Evolutionary conservation across 2,329 filamentous ascomycete species (phyloP).

Genomic region (Teratosphaeria gauchensis): DNA sequence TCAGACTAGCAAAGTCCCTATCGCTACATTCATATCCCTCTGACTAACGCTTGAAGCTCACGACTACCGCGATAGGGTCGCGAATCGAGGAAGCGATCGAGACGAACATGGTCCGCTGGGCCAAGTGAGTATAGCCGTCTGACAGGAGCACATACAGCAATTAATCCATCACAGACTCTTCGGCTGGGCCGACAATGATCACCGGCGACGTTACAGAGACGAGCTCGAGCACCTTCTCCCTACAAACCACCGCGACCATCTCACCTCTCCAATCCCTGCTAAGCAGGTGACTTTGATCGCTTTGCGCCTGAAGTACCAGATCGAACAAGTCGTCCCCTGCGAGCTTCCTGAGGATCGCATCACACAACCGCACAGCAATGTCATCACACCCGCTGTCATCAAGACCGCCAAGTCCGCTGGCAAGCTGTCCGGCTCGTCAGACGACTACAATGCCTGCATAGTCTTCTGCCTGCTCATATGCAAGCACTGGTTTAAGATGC

Average conservation of each 20-base stretch:
- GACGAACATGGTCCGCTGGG: conserved; percentile 12
- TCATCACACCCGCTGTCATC: conserved; percentile 75
- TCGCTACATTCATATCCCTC: too few relatives aligned
- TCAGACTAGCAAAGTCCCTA: too few relatives aligned
- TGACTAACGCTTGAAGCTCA: neutral
- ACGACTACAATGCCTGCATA: conserved; percentile 65
- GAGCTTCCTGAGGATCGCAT: conserved; percentile 71
- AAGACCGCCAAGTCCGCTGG: conserved; percentile 74
- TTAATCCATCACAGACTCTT: conserved; percentile 7
- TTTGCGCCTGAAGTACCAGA: conserved; percentile 78
- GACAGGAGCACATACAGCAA: neutral
- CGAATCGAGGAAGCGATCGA: conserved; percentile 1
- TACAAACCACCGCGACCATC: conserved; percentile 44
- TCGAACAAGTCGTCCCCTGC: conserved; percentile 82
- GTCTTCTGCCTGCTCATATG: conserved; percentile 73
- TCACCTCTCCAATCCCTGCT: conserved; percentile 61
- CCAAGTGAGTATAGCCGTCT: conserved; percentile 6
- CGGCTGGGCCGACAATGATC: conserved; percentile 27
- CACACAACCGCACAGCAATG: conserved; percentile 68
- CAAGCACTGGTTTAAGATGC: conserved; percentile 66
- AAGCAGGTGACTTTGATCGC: conserved; percentile 81
- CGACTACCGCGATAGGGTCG: conserved; percentile 4
- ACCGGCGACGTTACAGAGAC: conserved; percentile 26
- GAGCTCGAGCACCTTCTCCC: conserved; percentile 49
- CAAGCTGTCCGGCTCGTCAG: conserved; percentile 19